Evolutionary conservation across 2,329 filamentous ascomycete genomes (phyloP).

Genomic region (Calonectria leucothoes): DNA sequence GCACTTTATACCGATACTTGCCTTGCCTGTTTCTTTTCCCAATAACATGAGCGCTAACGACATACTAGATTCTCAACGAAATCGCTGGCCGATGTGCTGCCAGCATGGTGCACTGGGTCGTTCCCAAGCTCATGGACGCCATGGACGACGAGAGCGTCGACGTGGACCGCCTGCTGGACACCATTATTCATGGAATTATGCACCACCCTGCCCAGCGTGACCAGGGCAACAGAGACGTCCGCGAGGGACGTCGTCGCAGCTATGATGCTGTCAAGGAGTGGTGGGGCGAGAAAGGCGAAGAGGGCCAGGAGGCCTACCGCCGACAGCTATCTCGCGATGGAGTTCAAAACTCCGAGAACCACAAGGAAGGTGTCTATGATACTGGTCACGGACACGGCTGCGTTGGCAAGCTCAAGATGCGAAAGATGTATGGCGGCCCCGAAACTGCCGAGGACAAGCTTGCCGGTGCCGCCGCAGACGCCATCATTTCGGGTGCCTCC

Average conservation of each 20-base stretch:
- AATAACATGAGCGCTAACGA: constrained; percentile 8
- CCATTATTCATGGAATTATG: constrained; percentile 85
- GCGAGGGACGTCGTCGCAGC: constrained; percentile 80
- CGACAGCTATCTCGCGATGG: constrained; percentile 82
- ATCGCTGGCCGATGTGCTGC: constrained; percentile 86
- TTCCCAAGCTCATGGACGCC: constrained; percentile 88
- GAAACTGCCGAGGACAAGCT: constrained; percentile 67
- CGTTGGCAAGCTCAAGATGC: constrained; percentile 80
- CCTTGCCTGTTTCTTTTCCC: neutral
- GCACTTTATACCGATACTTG: neutral
- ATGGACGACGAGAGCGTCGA: constrained; percentile 85
- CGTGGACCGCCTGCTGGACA: constrained; percentile 75
- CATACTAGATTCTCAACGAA: constrained; percentile 78
- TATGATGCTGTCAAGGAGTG: constrained; percentile 84
- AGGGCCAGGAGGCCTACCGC: constrained; percentile 72
- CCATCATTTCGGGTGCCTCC: constrained; percentile 68
- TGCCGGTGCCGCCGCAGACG: constrained; percentile 65
- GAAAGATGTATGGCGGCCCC: constrained; percentile 68
- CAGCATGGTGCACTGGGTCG: constrained; percentile 83
- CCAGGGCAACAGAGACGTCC: constrained; percentile 75
- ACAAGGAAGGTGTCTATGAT: constrained; percentile 87
- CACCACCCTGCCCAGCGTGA: constrained; percentile 87
- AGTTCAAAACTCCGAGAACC: constrained; percentile 82
- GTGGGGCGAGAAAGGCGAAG: constrained; percentile 76
- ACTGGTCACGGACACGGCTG: constrained; percentile 89